These are phyloP conservation scores for Puccinellia tenuiflora DNA, from an alignment of 176 grass and related monocot species.

Conservation along the genomic window DNA sequence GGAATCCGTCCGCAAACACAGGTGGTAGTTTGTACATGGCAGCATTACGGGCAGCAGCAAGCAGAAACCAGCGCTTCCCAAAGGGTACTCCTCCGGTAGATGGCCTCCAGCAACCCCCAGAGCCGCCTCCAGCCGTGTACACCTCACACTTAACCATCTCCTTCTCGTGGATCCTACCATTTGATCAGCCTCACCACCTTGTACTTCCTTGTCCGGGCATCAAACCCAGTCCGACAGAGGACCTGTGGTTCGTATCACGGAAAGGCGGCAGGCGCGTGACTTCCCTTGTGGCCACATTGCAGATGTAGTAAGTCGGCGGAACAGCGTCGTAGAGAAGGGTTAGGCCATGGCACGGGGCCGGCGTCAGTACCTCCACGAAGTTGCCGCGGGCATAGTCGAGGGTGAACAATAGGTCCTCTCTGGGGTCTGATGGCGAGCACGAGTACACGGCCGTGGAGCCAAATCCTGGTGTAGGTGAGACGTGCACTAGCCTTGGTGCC, in stretches of 20 bases:
- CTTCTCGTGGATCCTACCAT: no score
- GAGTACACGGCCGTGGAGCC: no score
- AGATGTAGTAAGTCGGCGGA: no score
- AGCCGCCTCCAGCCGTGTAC: not conserved
- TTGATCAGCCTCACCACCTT: slow-evolving; percentile 27
- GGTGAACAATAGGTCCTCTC: no score
- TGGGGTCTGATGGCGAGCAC: no score
- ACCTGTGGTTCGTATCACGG: rapidly evolving
- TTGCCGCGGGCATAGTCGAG: no score
- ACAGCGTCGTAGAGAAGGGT: no score
- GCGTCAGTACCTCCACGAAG: no score
- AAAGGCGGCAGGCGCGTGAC: not conserved
- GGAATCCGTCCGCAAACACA: not conserved
- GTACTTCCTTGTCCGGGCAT: not conserved
- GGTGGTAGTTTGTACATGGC: not conserved
- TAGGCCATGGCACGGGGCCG: no score
- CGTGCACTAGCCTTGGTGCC: not conserved
- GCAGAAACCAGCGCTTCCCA: not conserved
- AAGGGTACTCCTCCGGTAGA: not conserved
- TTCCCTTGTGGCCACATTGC: slow-evolving; percentile 20
- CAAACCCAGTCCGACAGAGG: slow-evolving; percentile 16
- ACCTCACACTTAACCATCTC: not conserved
- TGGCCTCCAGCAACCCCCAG: not conserved
- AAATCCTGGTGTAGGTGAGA: no score
- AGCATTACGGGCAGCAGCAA: not conserved